These are phyloP conservation scores for Psilocybe mexicana DNA, from an alignment of 1,284 basidiomycete species.

Conservation along the genomic window DNA sequence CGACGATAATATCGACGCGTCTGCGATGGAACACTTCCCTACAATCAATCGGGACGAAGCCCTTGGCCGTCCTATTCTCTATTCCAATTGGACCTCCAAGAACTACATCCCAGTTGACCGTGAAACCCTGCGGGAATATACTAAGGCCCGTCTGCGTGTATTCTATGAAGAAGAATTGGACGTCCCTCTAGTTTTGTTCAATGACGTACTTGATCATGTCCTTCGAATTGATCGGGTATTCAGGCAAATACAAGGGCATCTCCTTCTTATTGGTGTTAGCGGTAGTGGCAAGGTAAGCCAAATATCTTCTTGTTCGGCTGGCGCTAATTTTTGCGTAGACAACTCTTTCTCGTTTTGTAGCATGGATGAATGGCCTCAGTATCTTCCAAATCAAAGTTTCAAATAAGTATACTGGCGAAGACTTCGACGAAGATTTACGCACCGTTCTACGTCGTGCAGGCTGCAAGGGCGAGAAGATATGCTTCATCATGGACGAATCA, in stretches of 20 bases:
- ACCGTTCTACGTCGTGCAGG: constrained; percentile 92
- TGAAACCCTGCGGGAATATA: constrained; percentile 92
- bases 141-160: constrained; percentile 91
- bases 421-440: constrained; percentile 97
- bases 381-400: constrained; percentile 99
- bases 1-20: constrained; percentile 87
- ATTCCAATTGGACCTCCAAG: constrained; percentile 99
- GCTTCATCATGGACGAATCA: constrained; percentile 99
- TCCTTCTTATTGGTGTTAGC: constrained; percentile 95
- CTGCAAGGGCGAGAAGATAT: constrained; percentile 98
- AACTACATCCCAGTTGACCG: constrained; percentile 95
- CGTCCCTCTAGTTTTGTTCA: constrained; percentile 97
- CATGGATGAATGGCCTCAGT: constrained; percentile 99
- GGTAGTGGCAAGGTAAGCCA: constrained; percentile 89
- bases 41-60: constrained; percentile 86
- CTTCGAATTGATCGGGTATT: constrained; percentile 98
- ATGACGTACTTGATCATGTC: constrained; percentile 97
- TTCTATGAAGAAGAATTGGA: constrained; percentile 99
- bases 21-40: constrained; percentile 89
- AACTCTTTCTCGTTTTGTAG: constrained; percentile 96
- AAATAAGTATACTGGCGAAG: constrained; percentile 97
- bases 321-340: constrained; percentile 55
- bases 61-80: constrained; percentile 88
- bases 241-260: constrained; percentile 95
- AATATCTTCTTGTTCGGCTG: not conserved